Base-by-base conservation (phyloP, 805 yeast genomes). In the Candida boidinii region DNA sequence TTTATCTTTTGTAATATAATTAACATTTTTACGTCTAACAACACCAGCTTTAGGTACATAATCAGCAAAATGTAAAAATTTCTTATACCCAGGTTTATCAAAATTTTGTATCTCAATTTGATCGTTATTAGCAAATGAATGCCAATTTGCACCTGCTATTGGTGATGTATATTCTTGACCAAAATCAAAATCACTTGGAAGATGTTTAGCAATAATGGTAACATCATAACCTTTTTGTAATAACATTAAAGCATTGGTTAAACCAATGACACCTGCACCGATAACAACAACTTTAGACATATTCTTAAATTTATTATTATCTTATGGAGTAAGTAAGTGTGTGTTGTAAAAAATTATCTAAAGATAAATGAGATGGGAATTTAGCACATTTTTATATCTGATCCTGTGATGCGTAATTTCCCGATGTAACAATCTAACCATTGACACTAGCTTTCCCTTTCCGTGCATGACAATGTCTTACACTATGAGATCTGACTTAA, bases 61-160 rank as follows among this genome's bases (percentile, higher is more conserved):
- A 13, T 53, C 42, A 2, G 79, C 73, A 30, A 76, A 48, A 10
- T 62, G 54, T 37, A 60, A 41, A 26, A 77, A 68, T 38, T 58
- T 63, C 18, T 42, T 41, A 43, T 79, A 79, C 0, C 72, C 73
- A 3, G 64, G 52, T 20, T 53, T 53, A 44, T 79, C 86, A 37
- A 54, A 47, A n/a, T 54, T 48, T 37, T 56, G 56, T 30, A 45
- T 47, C 19, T 39, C 43, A 7, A 30, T 33, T 19, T 51, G 57
- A 15, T 71, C 73, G 4, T 59, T 58, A 1, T 39, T 26, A 2
- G 82, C 84, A 54, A 75, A 73, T 10, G 80, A 70, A 30, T 60
- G 63, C 83, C 85, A 79, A 43, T 78, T 73, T 29, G 85, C 87
- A 4, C 86, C 86, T 1, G 85, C 86, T 49, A 64, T 71, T 3